Evolutionary conservation across 208 protist genomes (phyloP), one percentile per base, ranked within the genome.

Genomic region (Leishmania mexicana): DNA sequence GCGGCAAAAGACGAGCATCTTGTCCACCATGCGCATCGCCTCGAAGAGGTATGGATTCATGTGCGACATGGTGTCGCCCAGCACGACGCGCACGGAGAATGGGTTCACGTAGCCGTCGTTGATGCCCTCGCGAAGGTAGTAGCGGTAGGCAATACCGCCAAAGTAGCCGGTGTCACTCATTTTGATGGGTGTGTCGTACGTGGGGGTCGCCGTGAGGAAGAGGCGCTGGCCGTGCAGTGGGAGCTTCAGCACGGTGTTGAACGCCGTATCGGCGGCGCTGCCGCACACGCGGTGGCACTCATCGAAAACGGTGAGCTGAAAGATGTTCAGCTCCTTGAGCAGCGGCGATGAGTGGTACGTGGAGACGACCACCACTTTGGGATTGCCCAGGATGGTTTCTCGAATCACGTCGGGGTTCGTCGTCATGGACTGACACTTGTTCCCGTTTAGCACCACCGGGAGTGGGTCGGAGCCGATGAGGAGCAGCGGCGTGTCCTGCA

Each of bases 281-380:
- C 92, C 92, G 80, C 92, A 96, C 40, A 94, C 92, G 60, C 92
- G 92, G 81, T 96, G 92, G 78, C 92, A 96, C 85, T 96, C 92
- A 79, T 96, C 92, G 80, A 96, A 96, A 6, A 96, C 82, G 17
- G 86, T 90, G 35, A 96, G 77, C 77, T 72, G 81, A 76, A 95
- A 95, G 19, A 79, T 76, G 38, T 81, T 83, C 1, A 94, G 45
- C 17, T 80, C 79, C 28, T 86, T 81, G 21, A 96, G 76, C 40
- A 96, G 84, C 38, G 88, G 88, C 21, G 92, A 96, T 70, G 92
- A 96, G 81, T 96, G 90, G 76, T 96, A 96, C 57, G 92, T 96
- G 54, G 83, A 93, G 79, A 96, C 75, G 42, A 96, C 86, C 17
- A 94, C 77, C 35, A 94, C 31, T 5, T 80, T 76, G 24, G 81